Evolutionary conservation across 345 rosid genomes (phyloP), one percentile per base, ranked within the genome.

Genomic region (Linum usitatissimum): DNA sequence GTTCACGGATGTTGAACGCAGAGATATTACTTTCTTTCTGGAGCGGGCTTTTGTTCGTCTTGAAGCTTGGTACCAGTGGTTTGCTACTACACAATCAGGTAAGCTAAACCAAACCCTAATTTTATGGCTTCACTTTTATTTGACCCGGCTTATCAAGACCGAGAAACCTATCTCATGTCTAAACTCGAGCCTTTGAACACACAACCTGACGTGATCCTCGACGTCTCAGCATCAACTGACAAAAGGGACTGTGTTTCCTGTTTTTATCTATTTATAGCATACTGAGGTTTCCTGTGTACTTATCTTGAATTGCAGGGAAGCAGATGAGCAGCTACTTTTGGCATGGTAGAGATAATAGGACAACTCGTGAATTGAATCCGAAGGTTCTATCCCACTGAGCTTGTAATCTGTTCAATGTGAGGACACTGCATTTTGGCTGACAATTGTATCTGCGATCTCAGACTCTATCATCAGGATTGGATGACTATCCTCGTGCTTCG

Each of bases 401-500:
- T 0, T 28, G 4, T 59, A 53, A 8, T 48, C 17, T 4, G 38
- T 31, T 56, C 3, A n/a, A 15, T 30, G 18, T 18, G 31, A 45
- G 48, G 55, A 28, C 36, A 28, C 45, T 18, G 57, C 15, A 57
- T 10, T n/a, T 61, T 30, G 39, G 17, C 49, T 79, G 39, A 68
- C 31, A 59, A 66, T 56, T 62, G 9, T 68, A 65, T 77, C 55
- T 73, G 67, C 60, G 15, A 69, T 60, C 65, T 48, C 71, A 87
- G 95, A 68, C 90, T 23, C 76, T 87, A 19, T 80, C 91, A 30
- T 92, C 98, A 66, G 95, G 98, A 49, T 68, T 92, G 31, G 98
- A 92, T 70, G 95, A 92, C 77, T 87, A 85, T 77, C 98, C 98
- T 3, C 93, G 93, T 63, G 95, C 98, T 64, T 92, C 96, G 64